A percentile compares a stretch with the other conserved stretches of the same genome.
Conservation (phyloP, 768 basidiomycete species). For the Hygrophoropsis aurantiaca region DNA sequence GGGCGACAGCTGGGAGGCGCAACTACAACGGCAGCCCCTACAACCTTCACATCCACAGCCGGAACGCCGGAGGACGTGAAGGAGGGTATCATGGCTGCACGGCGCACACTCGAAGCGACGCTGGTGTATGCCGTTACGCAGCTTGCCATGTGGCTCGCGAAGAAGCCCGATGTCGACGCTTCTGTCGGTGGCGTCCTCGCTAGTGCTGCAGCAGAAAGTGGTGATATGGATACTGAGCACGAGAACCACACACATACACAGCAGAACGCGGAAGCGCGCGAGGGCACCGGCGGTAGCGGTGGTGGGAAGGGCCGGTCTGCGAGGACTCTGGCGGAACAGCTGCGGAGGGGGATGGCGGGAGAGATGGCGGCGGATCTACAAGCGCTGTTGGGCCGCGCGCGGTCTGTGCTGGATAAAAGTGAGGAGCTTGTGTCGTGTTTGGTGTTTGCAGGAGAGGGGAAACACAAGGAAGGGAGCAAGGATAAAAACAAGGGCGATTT, state of each 20-base stretch:
- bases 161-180: slow-evolving; percentile 61
- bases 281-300: slow-evolving; percentile 18
- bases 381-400: slow-evolving; percentile 62
- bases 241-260: slow-evolving; percentile 7
- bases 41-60: slow-evolving; percentile 26
- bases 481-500: slow-evolving; percentile 46
- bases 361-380: slow-evolving; percentile 78
- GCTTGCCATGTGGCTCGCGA: slow-evolving; percentile 75
- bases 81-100: slow-evolving; percentile 54
- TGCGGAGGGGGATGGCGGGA: slow-evolving; percentile 76
- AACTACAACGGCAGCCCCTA: too few species aligned
- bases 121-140: slow-evolving; percentile 75
- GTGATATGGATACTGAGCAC: slow-evolving; percentile 49
- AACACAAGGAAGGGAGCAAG: too few species aligned
- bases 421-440: too few species aligned
- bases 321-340: slow-evolving; percentile 58
- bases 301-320: slow-evolving; percentile 47
- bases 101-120: slow-evolving; percentile 65
- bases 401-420: slow-evolving; percentile 62
- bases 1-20: slow-evolving; percentile 14
- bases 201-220: slow-evolving; percentile 20
- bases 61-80: slow-evolving; percentile 46
- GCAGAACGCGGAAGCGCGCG: slow-evolving; percentile 6
- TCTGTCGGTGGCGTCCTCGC: too few species aligned
- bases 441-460: too few species aligned